Percentiles rank a stretch among this genome's conserved stretches.
Evolutionary conservation across 2,329 filamentous ascomycete species (phyloP).

Genomic region (Penicillium sp.): DNA sequence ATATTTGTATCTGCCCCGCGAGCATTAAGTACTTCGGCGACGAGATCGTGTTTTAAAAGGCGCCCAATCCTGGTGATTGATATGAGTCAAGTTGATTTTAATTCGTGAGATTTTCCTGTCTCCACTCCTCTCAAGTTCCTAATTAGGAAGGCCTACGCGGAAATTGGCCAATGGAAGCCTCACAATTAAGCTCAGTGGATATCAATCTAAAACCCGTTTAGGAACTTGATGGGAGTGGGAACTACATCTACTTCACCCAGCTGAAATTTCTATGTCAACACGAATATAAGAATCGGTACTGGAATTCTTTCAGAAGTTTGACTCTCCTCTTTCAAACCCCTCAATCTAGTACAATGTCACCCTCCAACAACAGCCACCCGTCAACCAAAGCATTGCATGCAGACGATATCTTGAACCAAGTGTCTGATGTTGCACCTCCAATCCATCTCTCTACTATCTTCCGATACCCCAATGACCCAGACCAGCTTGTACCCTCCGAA

Average conservation of each 20-base stretch:
- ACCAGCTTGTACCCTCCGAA: constrained; percentile 56
- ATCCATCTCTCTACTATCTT: constrained; percentile 91
- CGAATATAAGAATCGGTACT: not conserved
- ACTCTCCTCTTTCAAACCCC: not conserved
- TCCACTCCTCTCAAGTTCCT: constrained; percentile 26
- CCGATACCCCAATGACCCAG: constrained; percentile 72
- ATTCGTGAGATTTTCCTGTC: not conserved
- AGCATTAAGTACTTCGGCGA: not conserved
- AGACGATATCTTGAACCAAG: constrained; percentile 72
- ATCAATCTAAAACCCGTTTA: not conserved
- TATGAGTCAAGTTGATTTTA: not conserved
- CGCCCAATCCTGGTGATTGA: not conserved
- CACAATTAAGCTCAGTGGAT: not conserved
- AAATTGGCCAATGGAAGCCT: not conserved
- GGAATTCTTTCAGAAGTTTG: constrained; percentile 11
- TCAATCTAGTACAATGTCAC: constrained; percentile 22
- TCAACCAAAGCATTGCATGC: constrained; percentile 72
- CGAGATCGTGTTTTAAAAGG: not conserved
- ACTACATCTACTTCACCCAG: not conserved
- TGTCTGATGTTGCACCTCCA: constrained; percentile 80
- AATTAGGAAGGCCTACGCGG: constrained; percentile 8
- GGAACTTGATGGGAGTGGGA: not conserved
- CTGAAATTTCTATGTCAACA: not conserved
- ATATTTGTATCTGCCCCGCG: not conserved
- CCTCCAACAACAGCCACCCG: constrained; percentile 18